Conservation (phyloP, 2,329 filamentous ascomycete species). For the Colletotrichum paranaense region DNA sequence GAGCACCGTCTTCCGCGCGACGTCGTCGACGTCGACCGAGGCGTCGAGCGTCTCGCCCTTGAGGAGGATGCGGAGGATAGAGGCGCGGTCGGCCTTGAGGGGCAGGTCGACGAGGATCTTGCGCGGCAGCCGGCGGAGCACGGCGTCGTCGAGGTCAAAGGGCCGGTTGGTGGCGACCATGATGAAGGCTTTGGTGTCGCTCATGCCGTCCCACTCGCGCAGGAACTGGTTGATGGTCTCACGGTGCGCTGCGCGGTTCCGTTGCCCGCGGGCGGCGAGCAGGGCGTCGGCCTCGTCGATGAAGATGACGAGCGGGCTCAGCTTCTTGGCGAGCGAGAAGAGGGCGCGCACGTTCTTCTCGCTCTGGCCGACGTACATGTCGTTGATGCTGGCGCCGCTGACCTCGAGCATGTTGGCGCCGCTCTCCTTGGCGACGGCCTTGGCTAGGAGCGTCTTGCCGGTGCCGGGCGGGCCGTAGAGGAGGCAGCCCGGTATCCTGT, state of each 20-base stretch:
- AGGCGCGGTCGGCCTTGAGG: constrained; percentile 71
- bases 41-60: constrained; percentile 72
- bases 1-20: constrained; percentile 76
- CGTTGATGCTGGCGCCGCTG: constrained; percentile 90
- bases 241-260: constrained; percentile 77
- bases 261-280: constrained; percentile 79
- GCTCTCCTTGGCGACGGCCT: constrained; percentile 75
- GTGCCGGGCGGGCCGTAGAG: constrained; percentile 90
- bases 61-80: constrained; percentile 79
- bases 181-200: constrained; percentile 86
- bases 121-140: constrained; percentile 80
- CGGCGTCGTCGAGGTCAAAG: constrained; percentile 92
- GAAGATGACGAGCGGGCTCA: constrained; percentile 93
- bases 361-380: constrained; percentile 95
- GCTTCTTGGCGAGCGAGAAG: constrained; percentile 90
- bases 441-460: constrained; percentile 77
- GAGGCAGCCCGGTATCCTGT: constrained; percentile 90
- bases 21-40: constrained; percentile 68
- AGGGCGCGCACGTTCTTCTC: constrained; percentile 96
- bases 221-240: constrained; percentile 98
- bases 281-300: constrained; percentile 97
- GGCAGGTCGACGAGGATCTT: constrained; percentile 81
- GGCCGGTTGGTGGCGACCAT: constrained; percentile 98
- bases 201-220: constrained; percentile 95
- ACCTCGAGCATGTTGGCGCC: constrained; percentile 85